Percentiles rank a stretch among this genome's conserved stretches.
Conservation (phyloP, 495 filamentous ascomycete genomes). For the Annulohypoxylon bovei region DNA sequence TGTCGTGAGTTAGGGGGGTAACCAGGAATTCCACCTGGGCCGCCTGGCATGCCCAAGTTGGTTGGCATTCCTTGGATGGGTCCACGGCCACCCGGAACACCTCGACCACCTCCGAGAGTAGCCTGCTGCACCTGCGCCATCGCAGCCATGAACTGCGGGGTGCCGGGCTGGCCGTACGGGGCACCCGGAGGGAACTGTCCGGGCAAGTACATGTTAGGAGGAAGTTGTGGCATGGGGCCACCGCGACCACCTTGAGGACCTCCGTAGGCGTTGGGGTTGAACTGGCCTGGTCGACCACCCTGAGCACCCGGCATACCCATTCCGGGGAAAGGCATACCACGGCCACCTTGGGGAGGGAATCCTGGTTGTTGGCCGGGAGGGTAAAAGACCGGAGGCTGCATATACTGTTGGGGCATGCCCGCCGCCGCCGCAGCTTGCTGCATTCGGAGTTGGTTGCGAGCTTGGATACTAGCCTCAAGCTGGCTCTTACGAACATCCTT, state of each 20-base stretch:
- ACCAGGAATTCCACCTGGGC: constrained; percentile 71
- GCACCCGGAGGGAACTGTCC: constrained; percentile 77
- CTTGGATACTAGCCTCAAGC: constrained; percentile 98
- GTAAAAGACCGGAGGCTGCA: constrained; percentile 90
- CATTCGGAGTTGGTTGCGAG: constrained; percentile 96
- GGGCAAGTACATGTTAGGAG: constrained; percentile 80
- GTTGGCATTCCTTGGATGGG: constrained; percentile 77
- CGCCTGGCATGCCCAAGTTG: constrained; percentile 57
- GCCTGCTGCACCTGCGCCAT: constrained; percentile 75
- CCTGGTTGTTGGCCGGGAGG: constrained; percentile 81
- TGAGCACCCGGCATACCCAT: constrained; percentile 86
- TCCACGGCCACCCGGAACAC: constrained; percentile 75
- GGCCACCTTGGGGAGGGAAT: constrained; percentile 76
- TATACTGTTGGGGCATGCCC: constrained; percentile 85
- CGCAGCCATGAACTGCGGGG: constrained; percentile 65
- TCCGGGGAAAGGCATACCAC: constrained; percentile 87
- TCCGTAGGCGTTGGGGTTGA: constrained; percentile 75
- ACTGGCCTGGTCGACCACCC: constrained; percentile 83
- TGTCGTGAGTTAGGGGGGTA: constrained; percentile 64
- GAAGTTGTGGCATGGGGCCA: constrained; percentile 76
- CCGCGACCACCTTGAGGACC: constrained; percentile 86
- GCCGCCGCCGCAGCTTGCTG: constrained; percentile 95
- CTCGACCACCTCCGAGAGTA: constrained; percentile 71
- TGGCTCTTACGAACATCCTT: constrained; percentile 99
- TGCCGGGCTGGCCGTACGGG: constrained; percentile 59